Evolutionary conservation across 768 basidiomycete species (phyloP), one percentile per base, ranked within the genome.

Genomic region (Mycena sanguinolenta): DNA sequence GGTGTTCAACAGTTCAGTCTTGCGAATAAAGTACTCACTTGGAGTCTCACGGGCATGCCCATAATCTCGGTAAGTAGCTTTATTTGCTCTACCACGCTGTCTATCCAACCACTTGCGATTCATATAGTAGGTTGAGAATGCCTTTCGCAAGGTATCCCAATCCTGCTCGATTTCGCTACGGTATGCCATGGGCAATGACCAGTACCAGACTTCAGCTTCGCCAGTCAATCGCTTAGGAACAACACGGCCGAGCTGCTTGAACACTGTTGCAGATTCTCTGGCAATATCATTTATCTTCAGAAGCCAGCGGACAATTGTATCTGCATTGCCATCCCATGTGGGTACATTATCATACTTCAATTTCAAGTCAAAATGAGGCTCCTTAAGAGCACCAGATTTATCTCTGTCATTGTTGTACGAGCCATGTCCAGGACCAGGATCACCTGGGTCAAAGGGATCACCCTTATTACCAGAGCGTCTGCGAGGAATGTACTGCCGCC

Each of bases 1-100:
- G 16, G 39, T 42, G 12, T 42, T 42, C 14, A 42, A 19, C 39
- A 42, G 17, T 42, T 42, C 46, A 49, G 46, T 49, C 23, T 49
- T 49, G 19, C 46, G 14, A 49, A 49, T 49, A n/a, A 49, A 49
- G 46, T 49, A 49, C 19, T 49, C 46, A 49, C 46, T 49, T 13
- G 46, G 46, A 19, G 14, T 49, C 19, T 49, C 46, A 49, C 46
- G 46, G 46, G 32, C 32, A 34, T 34, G 32, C 32, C 32, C 46
- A 49, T 13, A 49, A 19, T 49, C 46, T 19, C 46, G 46, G 46
- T 49, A 49, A 49, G 14, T 49, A 4, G 46, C 46, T 49, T 49
- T 49, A 49, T 49, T 49, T n/a, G 46, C 46, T 49, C 46, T 49
- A n/a, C 46, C 46, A n/a, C 46, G 46, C 46, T 49, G 46, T 19